Conservation (phyloP, 179 eudicot species). For the Silene vulgaris region DNA sequence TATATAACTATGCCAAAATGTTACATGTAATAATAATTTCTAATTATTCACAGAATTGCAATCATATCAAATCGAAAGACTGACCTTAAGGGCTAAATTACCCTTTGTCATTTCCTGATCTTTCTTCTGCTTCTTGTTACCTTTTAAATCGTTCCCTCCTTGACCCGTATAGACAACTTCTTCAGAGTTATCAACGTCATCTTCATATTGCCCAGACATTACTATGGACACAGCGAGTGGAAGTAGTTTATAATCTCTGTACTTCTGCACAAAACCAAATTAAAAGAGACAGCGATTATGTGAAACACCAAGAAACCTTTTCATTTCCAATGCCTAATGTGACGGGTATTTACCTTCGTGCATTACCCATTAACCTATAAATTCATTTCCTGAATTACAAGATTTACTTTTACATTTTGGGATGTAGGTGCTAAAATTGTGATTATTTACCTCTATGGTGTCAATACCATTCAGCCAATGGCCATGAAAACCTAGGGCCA, state of each 20-base stretch:
- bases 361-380: too few species aligned
- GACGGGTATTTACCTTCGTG: too few species aligned
- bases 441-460: constrained; percentile 43
- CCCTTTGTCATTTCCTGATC: constrained; percentile 72
- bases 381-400: too few species aligned
- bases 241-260: constrained; percentile 30
- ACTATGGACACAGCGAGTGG: constrained; percentile 79
- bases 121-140: constrained; percentile 58
- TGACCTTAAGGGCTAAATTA: constrained; percentile 74
- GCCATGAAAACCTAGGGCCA: constrained; percentile 67
- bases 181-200: constrained; percentile 74
- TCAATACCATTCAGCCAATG: constrained; percentile 94
- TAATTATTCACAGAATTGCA: background rate
- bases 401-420: too few species aligned
- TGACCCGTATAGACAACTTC: constrained; percentile 83
- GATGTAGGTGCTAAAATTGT: too few species aligned
- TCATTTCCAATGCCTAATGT: too few species aligned
- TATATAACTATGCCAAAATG: too few species aligned
- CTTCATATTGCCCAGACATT: constrained; percentile 88
- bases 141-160: constrained; percentile 77
- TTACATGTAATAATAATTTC: background rate
- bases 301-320: too few species aligned
- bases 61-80: background rate
- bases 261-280: constrained; percentile 43
- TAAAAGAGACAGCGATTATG: too few species aligned